Evolutionary conservation across 1,284 basidiomycete species (phyloP).

Genomic region (Coniferiporia sulphurascens): DNA sequence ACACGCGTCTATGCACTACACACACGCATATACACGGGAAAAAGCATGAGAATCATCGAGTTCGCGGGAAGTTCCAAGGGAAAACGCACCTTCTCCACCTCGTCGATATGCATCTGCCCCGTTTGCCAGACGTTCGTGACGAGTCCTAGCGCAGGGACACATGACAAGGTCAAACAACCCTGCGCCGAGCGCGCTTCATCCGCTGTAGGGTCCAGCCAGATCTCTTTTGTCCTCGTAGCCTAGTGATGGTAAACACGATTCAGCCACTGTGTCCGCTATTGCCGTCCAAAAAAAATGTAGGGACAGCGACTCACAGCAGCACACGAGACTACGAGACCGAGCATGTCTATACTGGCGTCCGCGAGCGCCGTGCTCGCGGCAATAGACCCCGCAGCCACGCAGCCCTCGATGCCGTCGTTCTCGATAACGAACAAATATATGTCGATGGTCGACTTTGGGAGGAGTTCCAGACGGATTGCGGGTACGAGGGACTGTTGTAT

Average conservation of each 20-base stretch:
- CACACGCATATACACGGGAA: neutral
- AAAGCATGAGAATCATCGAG: neutral
- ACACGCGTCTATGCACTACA: conserved; percentile 62
- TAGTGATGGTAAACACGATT: neutral
- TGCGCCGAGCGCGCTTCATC: conserved; percentile 54
- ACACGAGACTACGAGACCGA: conserved; percentile 78
- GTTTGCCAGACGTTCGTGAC: conserved; percentile 80
- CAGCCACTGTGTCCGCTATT: conserved; percentile 13
- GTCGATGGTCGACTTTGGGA: conserved; percentile 94
- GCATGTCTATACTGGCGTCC: conserved; percentile 84
- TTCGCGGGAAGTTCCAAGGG: too few relatives aligned
- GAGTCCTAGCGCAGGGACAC: conserved; percentile 87
- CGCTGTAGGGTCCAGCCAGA: conserved; percentile 77
- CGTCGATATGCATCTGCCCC: conserved; percentile 51
- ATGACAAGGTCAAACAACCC: conserved; percentile 69
- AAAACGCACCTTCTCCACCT: conserved; percentile 49
- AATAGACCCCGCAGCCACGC: conserved; percentile 78
- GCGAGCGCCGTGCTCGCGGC: conserved; percentile 90
- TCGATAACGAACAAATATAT: conserved; percentile 90
- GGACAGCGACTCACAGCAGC: conserved; percentile 50
- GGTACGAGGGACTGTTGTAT: conserved; percentile 87
- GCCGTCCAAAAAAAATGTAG: neutral
- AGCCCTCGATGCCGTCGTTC: conserved; percentile 81
- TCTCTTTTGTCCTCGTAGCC: conserved; percentile 29
- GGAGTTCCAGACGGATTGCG: conserved; percentile 80